Evolutionary conservation across 306 rosid species (phyloP).

Genomic region (Lupinus albus): DNA sequence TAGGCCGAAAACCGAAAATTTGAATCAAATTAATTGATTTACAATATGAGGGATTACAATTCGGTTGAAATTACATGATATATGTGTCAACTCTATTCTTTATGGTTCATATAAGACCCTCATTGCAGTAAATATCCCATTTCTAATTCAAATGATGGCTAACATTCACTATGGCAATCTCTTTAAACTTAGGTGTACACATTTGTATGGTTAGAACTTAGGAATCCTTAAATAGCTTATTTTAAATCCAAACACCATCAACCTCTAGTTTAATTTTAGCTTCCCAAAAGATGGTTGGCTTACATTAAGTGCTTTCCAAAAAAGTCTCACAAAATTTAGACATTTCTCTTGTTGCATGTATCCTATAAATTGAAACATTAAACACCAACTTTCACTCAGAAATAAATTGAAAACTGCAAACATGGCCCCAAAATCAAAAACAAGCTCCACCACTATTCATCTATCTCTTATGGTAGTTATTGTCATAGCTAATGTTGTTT

Average conservation of each 20-base stretch:
- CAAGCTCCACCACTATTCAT: not conserved
- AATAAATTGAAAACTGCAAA: not conserved
- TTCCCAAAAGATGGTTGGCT: not conserved
- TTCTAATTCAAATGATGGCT: slow-evolving; percentile 9
- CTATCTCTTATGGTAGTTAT: slow-evolving; percentile 11
- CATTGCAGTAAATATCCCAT: too few species aligned
- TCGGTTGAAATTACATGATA: too few species aligned
- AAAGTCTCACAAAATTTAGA: not conserved
- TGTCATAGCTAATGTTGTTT: not conserved
- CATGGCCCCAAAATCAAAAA: slow-evolving; percentile 33
- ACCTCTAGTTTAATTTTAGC: not conserved
- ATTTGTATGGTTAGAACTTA: slow-evolving; percentile 1
- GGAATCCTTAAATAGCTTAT: not conserved
- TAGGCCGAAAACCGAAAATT: too few species aligned
- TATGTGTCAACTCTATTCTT: too few species aligned
- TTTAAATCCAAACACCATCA: not conserved
- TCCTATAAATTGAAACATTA: slow-evolving; percentile 15
- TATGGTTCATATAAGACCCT: too few species aligned
- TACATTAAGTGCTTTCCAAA: not conserved
- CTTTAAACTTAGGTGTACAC: not conserved
- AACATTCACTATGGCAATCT: not conserved
- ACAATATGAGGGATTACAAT: too few species aligned
- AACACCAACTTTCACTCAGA: not conserved
- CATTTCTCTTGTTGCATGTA: not conserved
- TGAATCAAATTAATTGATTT: too few species aligned